Conservation (phyloP, 169 alveolate genomes). For the Cryptosporidium tyzzeri region DNA sequence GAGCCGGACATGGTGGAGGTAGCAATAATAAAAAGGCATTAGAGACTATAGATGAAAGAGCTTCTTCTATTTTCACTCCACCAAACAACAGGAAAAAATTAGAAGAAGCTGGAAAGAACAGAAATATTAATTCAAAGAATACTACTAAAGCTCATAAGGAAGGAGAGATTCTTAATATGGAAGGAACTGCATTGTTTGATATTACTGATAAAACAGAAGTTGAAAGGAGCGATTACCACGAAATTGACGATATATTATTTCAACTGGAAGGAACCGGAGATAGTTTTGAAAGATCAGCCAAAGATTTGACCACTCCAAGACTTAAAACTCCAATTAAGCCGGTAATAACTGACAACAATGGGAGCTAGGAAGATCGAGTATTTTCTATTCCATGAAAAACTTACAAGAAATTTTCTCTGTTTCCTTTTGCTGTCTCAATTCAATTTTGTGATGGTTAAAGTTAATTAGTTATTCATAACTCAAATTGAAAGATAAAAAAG, state of each 20-base stretch:
- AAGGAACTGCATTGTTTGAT: neutral
- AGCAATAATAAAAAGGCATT: neutral
- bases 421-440: too few species aligned
- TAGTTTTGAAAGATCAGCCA: conserved; percentile 17
- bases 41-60: conserved; percentile 18
- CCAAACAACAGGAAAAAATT: conserved; percentile 31
- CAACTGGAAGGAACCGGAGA: conserved; percentile 34
- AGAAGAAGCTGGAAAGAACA: neutral
- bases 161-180: neutral
- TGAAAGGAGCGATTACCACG: neutral
- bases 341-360: neutral
- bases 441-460: neutral
- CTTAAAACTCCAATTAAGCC: conserved; percentile 64
- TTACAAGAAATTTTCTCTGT: neutral
- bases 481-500: neutral
- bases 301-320: conserved; percentile 59
- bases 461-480: neutral
- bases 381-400: neutral
- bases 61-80: conserved; percentile 57
- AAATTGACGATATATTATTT: conserved; percentile 2
- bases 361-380: neutral
- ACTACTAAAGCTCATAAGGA: neutral
- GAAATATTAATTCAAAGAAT: neutral
- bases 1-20: neutral
- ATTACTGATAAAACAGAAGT: neutral